Evolutionary conservation across 352 stramenopile genomes (phyloP).

Genomic region (Blastocystis hominis): DNA sequence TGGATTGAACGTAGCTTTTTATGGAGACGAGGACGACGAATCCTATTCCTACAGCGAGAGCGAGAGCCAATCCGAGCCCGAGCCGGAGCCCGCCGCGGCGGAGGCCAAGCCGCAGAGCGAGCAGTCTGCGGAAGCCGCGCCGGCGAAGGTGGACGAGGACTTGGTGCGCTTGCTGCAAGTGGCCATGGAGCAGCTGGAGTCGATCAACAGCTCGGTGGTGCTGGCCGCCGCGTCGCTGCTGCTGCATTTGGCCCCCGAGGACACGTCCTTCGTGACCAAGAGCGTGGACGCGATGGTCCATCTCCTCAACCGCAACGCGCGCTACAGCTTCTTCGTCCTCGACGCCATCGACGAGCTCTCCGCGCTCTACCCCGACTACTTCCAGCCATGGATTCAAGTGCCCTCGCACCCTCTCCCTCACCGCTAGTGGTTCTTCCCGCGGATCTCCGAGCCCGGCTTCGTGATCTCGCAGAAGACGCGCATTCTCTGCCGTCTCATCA

Average conservation of each 20-base stretch:
- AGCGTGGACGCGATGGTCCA: background rate
- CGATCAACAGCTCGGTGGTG: constrained; percentile 72
- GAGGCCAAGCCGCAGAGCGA: constrained; percentile 60
- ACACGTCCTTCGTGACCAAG: background rate
- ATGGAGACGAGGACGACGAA: background rate
- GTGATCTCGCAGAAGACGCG: constrained; percentile 73
- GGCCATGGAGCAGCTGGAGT: constrained; percentile 73
- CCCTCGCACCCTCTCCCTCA: constrained; percentile 72
- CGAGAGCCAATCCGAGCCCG: background rate
- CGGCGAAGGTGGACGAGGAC: constrained; percentile 67
- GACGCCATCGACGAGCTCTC: constrained; percentile 61
- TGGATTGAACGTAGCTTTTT: background rate
- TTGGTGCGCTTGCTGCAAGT: constrained; percentile 71
- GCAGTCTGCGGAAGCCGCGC: background rate
- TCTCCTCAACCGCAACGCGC: background rate
- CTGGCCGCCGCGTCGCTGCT: constrained; percentile 62
- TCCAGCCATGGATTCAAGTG: constrained; percentile 70
- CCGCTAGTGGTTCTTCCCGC: constrained; percentile 74
- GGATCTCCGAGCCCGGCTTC: constrained; percentile 71
- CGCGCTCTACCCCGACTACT: constrained; percentile 74
- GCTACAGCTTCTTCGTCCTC: background rate
- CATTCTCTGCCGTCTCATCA: constrained; percentile 72
- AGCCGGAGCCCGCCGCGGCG: background rate
- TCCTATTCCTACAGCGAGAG: background rate
- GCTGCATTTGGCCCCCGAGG: background rate